Evolutionary conservation across 306 rosid genomes (phyloP).

Genomic region (Vicia villosa): DNA sequence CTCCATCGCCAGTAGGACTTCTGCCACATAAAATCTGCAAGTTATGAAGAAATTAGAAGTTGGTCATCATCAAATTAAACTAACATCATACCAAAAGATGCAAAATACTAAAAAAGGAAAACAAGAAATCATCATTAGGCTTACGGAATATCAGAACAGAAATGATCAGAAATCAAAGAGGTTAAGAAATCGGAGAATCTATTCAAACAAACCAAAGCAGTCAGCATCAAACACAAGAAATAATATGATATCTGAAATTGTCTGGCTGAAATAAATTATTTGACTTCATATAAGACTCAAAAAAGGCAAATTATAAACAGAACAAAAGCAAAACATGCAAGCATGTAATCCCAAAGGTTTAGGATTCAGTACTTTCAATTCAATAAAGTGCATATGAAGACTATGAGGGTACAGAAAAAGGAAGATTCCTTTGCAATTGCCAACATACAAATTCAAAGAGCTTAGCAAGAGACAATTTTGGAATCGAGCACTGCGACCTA

Average conservation of each 20-base stretch:
- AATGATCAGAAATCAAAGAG: neutral
- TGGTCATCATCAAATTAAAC: slow-evolving; percentile 18
- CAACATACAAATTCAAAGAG: slow-evolving; percentile 11
- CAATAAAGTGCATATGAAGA: neutral
- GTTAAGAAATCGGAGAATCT: slow-evolving; percentile 14
- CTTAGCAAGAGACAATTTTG: slow-evolving; percentile 1
- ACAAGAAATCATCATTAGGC: slow-evolving; percentile 10
- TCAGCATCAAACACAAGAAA: slow-evolving; percentile 2
- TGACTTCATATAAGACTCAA: neutral
- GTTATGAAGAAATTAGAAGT: slow-evolving; percentile 34
- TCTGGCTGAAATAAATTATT: slow-evolving; percentile 8
- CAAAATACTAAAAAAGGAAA: neutral
- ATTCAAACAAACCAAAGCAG: neutral
- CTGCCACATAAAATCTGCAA: slow-evolving; percentile 96
- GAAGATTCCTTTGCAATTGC: neutral
- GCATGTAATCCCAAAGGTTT: neutral
- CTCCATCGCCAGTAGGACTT: slow-evolving; percentile 85
- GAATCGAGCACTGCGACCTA: neutral
- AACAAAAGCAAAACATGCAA: slow-evolving; percentile 1
- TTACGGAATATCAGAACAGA: neutral
- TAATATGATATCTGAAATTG: slow-evolving; percentile 8
- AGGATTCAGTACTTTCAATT: slow-evolving; percentile 11
- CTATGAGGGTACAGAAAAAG: neutral
- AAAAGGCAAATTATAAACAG: slow-evolving; percentile 15
- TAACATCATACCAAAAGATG: neutral